Evolutionary conservation across 345 rosid genomes (phyloP).

Genomic region (Salix koriyanagi): DNA sequence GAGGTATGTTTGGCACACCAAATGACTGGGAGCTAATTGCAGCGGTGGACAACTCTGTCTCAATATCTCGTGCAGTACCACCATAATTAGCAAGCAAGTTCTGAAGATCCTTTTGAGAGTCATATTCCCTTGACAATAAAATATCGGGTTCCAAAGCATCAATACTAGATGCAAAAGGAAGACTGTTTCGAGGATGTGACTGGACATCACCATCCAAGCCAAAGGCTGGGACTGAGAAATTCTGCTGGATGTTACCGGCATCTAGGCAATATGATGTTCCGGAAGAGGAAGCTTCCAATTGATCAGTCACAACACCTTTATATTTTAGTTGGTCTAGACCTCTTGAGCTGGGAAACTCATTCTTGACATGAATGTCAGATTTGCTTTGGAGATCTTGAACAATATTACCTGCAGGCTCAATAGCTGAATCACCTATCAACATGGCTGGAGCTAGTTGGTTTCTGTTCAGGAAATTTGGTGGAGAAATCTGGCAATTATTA

Average conservation of each 20-base stretch:
- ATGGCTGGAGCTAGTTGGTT: conserved; percentile 56
- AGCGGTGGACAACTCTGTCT: conserved; percentile 84
- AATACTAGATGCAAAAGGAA: conserved; percentile 56
- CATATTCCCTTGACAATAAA: conserved; percentile 73
- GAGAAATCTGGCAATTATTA: conserved; percentile 71
- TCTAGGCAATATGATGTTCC: conserved; percentile 92
- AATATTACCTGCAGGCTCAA: conserved; percentile 52
- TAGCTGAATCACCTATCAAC: conserved; percentile 45
- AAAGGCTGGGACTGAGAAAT: conserved; percentile 63
- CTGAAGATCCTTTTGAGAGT: conserved; percentile 93
- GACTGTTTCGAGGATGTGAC: conserved; percentile 58
- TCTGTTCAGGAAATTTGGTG: conserved; percentile 60
- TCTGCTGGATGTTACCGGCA: conserved; percentile 66
- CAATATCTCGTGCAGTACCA: conserved; percentile 68
- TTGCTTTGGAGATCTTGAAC: conserved; percentile 69
- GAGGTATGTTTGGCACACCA: conserved; percentile 74
- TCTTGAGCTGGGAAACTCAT: conserved; percentile 53
- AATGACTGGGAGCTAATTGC: conserved; percentile 87
- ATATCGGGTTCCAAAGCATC: conserved; percentile 75
- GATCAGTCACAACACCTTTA: conserved; percentile 63
- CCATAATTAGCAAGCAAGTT: conserved; percentile 84
- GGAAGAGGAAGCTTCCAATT: conserved; percentile 84
- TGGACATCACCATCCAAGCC: conserved; percentile 75
- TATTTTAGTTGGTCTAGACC: conserved; percentile 56
- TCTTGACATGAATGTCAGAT: conserved; percentile 52